A percentile compares a stretch with the other conserved stretches of the same genome.
Conservation (phyloP, 2,329 filamentous ascomycete genomes). For the Fusarium penzigii region DNA sequence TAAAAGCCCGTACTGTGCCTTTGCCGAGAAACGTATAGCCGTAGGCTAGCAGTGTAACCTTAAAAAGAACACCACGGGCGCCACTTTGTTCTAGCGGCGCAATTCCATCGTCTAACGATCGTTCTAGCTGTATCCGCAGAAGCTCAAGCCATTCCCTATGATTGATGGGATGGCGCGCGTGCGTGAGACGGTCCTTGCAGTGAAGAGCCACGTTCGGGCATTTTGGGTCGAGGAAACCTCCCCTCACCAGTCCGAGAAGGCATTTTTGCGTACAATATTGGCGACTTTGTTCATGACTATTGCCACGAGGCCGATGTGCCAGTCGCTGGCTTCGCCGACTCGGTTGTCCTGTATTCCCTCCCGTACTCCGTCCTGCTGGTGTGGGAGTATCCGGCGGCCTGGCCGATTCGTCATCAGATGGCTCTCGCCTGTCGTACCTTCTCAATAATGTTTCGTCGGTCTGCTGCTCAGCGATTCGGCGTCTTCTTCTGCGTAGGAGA, state of each 20-base stretch:
- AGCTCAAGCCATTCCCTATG: conserved; percentile 30
- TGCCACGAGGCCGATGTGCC: background rate
- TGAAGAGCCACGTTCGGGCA: conserved; percentile 31
- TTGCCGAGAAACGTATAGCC: conserved; percentile 47
- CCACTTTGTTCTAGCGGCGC: conserved; percentile 30
- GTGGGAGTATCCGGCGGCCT: conserved; percentile 1
- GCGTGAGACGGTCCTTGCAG: background rate
- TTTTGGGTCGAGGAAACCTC: conserved; percentile 3
- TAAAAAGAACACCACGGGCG: conserved; percentile 41
- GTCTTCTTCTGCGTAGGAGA: conserved; percentile 28
- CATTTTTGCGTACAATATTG: conserved; percentile 14
- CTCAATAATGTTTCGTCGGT: background rate
- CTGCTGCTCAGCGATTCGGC: conserved; percentile 28
- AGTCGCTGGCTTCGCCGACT: conserved; percentile 13
- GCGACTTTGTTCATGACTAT: background rate
- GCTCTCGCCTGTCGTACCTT: background rate
- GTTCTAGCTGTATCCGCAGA: conserved; percentile 32
- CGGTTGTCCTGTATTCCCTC: conserved; percentile 11
- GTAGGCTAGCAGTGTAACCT: conserved; percentile 39
- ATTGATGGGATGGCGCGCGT: conserved; percentile 31
- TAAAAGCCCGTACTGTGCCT: conserved; percentile 35
- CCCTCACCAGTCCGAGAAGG: background rate
- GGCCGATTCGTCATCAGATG: conserved; percentile 3
- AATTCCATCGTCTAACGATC: conserved; percentile 33
- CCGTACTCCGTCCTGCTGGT: background rate